These are phyloP conservation scores for Suhomyces tanzawaensis DNA, from an alignment of 805 yeast species.

Conservation along the genomic window DNA sequence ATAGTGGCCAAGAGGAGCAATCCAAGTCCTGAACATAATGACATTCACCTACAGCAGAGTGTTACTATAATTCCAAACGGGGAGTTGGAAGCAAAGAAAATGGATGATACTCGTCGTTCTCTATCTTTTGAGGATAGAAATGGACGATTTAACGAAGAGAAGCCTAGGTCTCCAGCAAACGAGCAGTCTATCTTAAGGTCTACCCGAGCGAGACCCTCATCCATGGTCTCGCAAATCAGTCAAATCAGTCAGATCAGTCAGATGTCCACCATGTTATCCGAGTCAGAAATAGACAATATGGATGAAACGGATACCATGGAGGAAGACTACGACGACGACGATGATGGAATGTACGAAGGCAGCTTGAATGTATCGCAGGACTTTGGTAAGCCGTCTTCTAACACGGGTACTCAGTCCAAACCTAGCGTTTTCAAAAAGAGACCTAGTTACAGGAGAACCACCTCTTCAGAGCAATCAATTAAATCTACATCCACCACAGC, in stretches of 20 bases:
- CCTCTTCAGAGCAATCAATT: conserved; percentile 38
- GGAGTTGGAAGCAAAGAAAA: not conserved
- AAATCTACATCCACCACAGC: conserved; percentile 29
- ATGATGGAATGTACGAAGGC: conserved; percentile 37
- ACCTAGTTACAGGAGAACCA: conserved; percentile 31
- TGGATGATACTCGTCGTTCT: not conserved
- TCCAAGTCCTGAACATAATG: conserved; percentile 1
- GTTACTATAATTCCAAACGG: not conserved
- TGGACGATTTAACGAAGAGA: not conserved
- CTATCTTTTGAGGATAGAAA: conserved; percentile 2
- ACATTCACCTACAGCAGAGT: conserved; percentile 1
- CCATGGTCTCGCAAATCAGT: conserved; percentile 39
- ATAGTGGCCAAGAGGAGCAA: conserved; percentile 4
- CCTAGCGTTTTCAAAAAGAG: conserved; percentile 15
- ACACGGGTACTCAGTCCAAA: conserved; percentile 1
- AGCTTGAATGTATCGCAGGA: conserved; percentile 37
- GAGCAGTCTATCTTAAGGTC: conserved; percentile 6
- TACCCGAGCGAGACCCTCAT: conserved; percentile 34
- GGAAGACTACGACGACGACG: conserved; percentile 34
- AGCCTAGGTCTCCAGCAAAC: not conserved
- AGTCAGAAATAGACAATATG: conserved; percentile 38
- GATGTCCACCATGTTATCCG: conserved; percentile 41
- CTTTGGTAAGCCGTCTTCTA: conserved; percentile 10
- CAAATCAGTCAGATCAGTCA: conserved; percentile 42
- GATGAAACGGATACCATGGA: conserved; percentile 40